These are phyloP conservation scores for Lasiodiplodia hormozganensis DNA, from an alignment of 2,329 filamentous ascomycete species.

Conservation along the genomic window DNA sequence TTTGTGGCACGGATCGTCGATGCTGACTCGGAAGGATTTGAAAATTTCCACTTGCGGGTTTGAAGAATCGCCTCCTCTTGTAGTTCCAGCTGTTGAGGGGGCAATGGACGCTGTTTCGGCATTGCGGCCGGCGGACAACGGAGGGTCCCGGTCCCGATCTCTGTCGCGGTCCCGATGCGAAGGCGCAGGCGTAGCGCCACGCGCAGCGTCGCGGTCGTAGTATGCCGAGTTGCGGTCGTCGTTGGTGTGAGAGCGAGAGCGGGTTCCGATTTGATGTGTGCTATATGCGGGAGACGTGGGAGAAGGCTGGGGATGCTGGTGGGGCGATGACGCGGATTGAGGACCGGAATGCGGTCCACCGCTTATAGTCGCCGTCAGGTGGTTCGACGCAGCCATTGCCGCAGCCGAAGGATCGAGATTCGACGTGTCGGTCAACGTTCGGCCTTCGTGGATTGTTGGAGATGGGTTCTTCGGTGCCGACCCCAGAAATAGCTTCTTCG, in stretches of 20 bases:
- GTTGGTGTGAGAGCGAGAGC: slow-evolving; percentile 36
- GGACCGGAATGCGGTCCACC: slow-evolving; percentile 33
- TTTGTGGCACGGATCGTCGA: slow-evolving; percentile 98
- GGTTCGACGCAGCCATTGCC: slow-evolving; percentile 57
- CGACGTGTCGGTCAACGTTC: slow-evolving; percentile 49
- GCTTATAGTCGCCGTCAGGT: slow-evolving; percentile 58
- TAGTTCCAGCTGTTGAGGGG: slow-evolving; percentile 19
- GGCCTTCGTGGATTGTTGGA: slow-evolving; percentile 56
- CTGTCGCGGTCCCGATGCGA: slow-evolving; percentile 23
- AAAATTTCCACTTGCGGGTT: slow-evolving; percentile 85
- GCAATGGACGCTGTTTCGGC: slow-evolving; percentile 34
- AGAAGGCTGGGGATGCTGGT: slow-evolving; percentile 41
- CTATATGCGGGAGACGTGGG: slow-evolving; percentile 33
- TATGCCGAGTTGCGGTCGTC: slow-evolving; percentile 31
- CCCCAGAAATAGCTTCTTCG: slow-evolving; percentile 59
- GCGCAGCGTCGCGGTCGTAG: slow-evolving; percentile 13
- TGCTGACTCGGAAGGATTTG: slow-evolving; percentile 97
- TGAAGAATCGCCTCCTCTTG: slow-evolving; percentile 35
- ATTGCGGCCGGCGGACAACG: slow-evolving; percentile 45
- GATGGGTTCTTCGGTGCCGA: slow-evolving; percentile 58
- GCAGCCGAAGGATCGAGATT: slow-evolving; percentile 58
- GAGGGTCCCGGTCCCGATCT: slow-evolving; percentile 35
- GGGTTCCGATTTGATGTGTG: slow-evolving; percentile 21
- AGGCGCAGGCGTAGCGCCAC: slow-evolving; percentile 20
- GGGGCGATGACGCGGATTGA: slow-evolving; percentile 49